Evolutionary conservation across 768 basidiomycete species (phyloP).

Genomic region (Mycena kentingensis): DNA sequence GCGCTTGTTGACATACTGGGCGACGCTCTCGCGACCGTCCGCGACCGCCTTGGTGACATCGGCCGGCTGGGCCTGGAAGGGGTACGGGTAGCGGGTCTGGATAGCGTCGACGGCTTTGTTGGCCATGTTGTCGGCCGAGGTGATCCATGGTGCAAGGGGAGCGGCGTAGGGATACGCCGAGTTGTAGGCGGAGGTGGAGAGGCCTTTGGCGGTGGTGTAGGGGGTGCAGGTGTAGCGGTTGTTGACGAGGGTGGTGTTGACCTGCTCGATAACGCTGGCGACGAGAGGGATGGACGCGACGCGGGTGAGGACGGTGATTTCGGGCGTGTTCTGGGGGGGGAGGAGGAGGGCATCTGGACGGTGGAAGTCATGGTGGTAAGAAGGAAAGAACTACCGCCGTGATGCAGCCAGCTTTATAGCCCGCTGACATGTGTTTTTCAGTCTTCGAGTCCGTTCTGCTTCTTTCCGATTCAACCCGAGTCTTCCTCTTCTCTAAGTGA

Average conservation of each 20-base stretch:
- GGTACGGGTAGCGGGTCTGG: constrained; percentile 71
- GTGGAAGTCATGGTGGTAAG: constrained; percentile 17
- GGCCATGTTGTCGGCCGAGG: constrained; percentile 36
- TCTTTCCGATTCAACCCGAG: no score
- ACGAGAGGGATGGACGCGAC: constrained; percentile 76
- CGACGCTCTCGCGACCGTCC: no score
- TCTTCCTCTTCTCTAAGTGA: no score
- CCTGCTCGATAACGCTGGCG: constrained; percentile 58
- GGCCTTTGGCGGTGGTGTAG: constrained; percentile 63
- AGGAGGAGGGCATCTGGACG: constrained; percentile 19
- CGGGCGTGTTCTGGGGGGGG: constrained; percentile 37
- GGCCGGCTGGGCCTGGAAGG: constrained; percentile 73
- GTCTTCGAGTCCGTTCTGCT: no score
- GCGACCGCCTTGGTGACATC: no score
- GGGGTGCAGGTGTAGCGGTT: constrained; percentile 65
- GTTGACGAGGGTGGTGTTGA: constrained; percentile 59
- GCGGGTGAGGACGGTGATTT: constrained; percentile 62
- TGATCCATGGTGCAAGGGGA: constrained; percentile 52
- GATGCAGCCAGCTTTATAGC: background rate
- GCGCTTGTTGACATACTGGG: constrained; percentile 57
- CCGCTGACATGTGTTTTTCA: background rate
- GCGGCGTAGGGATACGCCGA: constrained; percentile 67
- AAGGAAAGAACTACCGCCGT: constrained; percentile 4
- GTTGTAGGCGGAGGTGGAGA: constrained; percentile 61
- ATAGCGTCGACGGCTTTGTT: constrained; percentile 78